Evolutionary conservation across 169 alveolate genomes (phyloP), one percentile per base, ranked within the genome.

Genomic region (Plasmodium adleri): DNA sequence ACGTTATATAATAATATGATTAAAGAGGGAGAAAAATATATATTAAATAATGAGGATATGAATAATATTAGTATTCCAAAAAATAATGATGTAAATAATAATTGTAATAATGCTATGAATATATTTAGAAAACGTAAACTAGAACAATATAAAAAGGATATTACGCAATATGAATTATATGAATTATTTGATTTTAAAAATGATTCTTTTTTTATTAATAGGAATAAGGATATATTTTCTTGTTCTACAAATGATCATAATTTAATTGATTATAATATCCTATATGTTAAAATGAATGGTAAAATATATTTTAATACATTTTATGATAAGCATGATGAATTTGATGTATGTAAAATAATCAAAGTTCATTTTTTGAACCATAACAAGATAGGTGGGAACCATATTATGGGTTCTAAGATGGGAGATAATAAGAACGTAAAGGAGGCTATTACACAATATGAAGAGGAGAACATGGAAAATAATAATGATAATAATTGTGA

Each of bases 221-320:
- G 32, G 13, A 80, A 80, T 70, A 54, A 68, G 32, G 90, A 80
- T 13, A 68, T 80, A 63, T 68, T 80, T 80, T 32, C 45, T 32
- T 32, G 45, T 32, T 49, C 9, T 15, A 32, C 80, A n/a, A 15
- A 10, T 56, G 50, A 26, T 22, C 20, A 49, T 2, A 54, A 72
- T 60, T 43, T 47, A 39, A 68, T 43, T 15, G 26, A 28, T 56
- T 80, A 80, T 50, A 80, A 70, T 22, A 43, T 80, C 50, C 17
- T 80, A 20, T 13, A 70, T 52, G 43, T 80, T 10, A 68, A 67
- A 12, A 45, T 71, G 20, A 80, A 49, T 9, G 64, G 90, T n/a
- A 68, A 80, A 80, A 68, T 80, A n/a, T 80, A 80, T 62, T 80
- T 80, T 80, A 80, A 80, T 58, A 9, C 74, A 67, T 13, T 60